A percentile compares a stretch with the other conserved stretches of the same genome.
Evolutionary conservation across 208 protist genomes (phyloP).

Genomic region (Eutreptiella sp.): DNA sequence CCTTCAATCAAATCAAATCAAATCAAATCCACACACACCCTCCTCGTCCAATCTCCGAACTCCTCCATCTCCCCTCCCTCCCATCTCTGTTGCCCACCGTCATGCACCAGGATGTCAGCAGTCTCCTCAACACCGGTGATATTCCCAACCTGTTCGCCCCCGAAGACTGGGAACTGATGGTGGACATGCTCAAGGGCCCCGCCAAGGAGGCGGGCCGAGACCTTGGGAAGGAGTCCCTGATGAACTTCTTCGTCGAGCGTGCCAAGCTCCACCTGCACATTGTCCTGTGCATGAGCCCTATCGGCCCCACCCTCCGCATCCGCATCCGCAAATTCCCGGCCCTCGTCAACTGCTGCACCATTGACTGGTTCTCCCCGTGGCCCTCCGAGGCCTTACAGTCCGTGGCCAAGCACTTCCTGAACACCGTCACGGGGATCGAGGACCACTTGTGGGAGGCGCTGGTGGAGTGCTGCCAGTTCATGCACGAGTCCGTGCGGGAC

Average conservation of each 20-base stretch:
- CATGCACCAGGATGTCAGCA: conserved; percentile 69
- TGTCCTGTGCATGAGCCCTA: conserved; percentile 51
- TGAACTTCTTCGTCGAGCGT: conserved; percentile 39
- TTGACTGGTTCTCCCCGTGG: conserved; percentile 68
- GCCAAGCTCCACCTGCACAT: conserved; percentile 52
- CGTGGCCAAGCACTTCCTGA: conserved; percentile 53
- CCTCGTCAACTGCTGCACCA: conserved; percentile 66
- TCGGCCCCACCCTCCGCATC: conserved; percentile 42
- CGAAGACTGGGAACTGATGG: conserved; percentile 45
- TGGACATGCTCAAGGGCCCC: conserved; percentile 25
- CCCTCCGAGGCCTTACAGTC: conserved; percentile 45
- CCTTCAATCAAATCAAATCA: too few relatives aligned
- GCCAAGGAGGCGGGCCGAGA: conserved; percentile 24
- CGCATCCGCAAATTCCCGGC: conserved; percentile 60
- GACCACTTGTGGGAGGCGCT: conserved; percentile 16
- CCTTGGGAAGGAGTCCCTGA: conserved; percentile 23
- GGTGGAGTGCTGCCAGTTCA: conserved; percentile 37
- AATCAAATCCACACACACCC: too few relatives aligned
- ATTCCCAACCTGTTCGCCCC: conserved; percentile 54
- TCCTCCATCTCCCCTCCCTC: too few relatives aligned
- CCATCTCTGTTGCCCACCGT: too few relatives aligned
- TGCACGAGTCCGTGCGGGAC: conserved; percentile 33
- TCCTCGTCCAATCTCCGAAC: too few relatives aligned
- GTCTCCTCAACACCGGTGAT: conserved; percentile 61
- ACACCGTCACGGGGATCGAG: conserved; percentile 36